phyloP scores from a whole-genome alignment of 495 filamentous ascomycete species.

The Penicillium pancosmium region DNA sequence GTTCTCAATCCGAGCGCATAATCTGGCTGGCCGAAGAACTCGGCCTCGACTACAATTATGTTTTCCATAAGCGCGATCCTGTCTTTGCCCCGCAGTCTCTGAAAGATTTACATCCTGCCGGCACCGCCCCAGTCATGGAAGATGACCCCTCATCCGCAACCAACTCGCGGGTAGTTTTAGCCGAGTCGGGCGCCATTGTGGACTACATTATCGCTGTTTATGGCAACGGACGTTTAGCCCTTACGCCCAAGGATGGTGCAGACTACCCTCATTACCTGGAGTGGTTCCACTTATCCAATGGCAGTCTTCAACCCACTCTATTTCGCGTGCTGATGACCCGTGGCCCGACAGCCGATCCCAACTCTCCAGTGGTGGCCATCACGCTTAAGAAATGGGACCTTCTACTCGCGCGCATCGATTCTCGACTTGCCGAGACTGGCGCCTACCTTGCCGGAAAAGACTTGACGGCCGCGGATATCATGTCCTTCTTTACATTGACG shows the following conservation, averaged over 20 bases:
- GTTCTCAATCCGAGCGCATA: constrained; percentile 62
- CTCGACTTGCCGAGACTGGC: constrained; percentile 41
- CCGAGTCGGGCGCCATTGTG: constrained; percentile 56
- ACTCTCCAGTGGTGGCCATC: constrained; percentile 14
- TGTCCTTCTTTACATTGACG: constrained; percentile 56
- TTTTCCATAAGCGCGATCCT: constrained; percentile 52
- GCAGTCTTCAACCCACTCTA: constrained; percentile 50
- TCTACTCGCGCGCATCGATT: constrained; percentile 43
- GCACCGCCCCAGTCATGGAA: constrained; percentile 58
- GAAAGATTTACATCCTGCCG: constrained; percentile 53
- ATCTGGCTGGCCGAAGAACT: constrained; percentile 68
- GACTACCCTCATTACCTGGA: constrained; percentile 59
- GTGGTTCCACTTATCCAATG: constrained; percentile 64
- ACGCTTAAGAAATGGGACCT: constrained; percentile 19
- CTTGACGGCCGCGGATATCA: constrained; percentile 65
- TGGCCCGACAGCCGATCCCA: constrained; percentile 3
- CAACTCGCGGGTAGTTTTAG: constrained; percentile 33
- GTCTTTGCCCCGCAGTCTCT: constrained; percentile 55
- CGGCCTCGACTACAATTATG: constrained; percentile 52
- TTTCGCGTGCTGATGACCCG: constrained; percentile 26
- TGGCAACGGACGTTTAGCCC: constrained; percentile 46
- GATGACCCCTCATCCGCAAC: constrained; percentile 47
- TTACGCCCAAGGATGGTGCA: constrained; percentile 40
- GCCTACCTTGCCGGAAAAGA: constrained; percentile 60
- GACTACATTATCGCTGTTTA: constrained; percentile 60